Evolutionary conservation across 2,329 filamentous ascomycete genomes (phyloP).

Genomic region (Penicillium sp.): DNA sequence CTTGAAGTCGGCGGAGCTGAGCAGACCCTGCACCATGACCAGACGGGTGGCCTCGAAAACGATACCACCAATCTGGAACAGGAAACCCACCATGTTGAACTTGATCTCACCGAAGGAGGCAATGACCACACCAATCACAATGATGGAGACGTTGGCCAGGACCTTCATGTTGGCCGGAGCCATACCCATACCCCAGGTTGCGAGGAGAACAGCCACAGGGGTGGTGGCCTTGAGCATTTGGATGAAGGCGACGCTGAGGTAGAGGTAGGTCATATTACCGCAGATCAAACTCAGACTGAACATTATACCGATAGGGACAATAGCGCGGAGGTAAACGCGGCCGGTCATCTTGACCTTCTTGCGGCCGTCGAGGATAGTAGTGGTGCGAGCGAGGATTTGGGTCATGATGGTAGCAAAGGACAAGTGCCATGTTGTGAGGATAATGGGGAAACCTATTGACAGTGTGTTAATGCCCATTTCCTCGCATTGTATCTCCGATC

Average conservation of each 20-base stretch:
- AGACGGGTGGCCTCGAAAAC: slow-evolving; percentile 71
- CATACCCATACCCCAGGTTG: slow-evolving; percentile 79
- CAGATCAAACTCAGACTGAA: slow-evolving; percentile 95
- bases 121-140: slow-evolving; percentile 88
- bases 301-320: slow-evolving; percentile 88
- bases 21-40: slow-evolving; percentile 75
- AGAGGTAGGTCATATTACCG: slow-evolving; percentile 90
- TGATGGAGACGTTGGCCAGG: slow-evolving; percentile 85
- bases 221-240: slow-evolving; percentile 79
- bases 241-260: slow-evolving; percentile 91
- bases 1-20: slow-evolving; percentile 68
- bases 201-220: slow-evolving; percentile 82
- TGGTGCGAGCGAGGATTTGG: slow-evolving; percentile 83
- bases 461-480: slow-evolving; percentile 1
- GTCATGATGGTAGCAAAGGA: slow-evolving; percentile 89
- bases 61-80: slow-evolving; percentile 66
- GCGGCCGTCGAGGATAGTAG: slow-evolving; percentile 78
- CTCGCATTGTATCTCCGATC: neutral
- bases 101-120: slow-evolving; percentile 93
- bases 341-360: slow-evolving; percentile 97
- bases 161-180: slow-evolving; percentile 75
- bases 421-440: slow-evolving; percentile 94
- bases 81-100: slow-evolving; percentile 59
- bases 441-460: slow-evolving; percentile 42
- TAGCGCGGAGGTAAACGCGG: slow-evolving; percentile 77